These are phyloP conservation scores for Hymenoscyphus fraxineus DNA, from an alignment of 2,329 filamentous ascomycete genomes.

Conservation along the genomic window DNA sequence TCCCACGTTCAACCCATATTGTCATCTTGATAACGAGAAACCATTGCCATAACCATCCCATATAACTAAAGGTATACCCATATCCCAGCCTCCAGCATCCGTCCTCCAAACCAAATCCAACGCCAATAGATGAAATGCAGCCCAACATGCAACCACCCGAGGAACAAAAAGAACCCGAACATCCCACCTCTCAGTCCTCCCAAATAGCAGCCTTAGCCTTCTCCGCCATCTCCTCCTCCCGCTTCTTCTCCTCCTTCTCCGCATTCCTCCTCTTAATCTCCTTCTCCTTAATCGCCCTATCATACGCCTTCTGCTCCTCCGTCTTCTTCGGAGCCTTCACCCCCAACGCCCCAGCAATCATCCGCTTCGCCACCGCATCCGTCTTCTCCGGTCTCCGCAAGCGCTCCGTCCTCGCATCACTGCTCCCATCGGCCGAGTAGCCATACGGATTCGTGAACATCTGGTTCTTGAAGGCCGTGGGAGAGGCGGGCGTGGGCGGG, in stretches of 20 bases:
- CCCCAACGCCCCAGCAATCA: constrained; percentile 87
- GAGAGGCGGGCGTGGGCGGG: constrained; percentile 64
- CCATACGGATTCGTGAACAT: constrained; percentile 27
- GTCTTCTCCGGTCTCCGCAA: constrained; percentile 75
- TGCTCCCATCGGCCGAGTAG: constrained; percentile 16
- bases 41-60: neutral
- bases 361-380: constrained; percentile 79
- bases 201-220: constrained; percentile 81
- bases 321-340: constrained; percentile 76
- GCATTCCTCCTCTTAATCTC: constrained; percentile 73
- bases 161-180: neutral
- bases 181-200: constrained; percentile 55
- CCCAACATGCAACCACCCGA: too few relatives aligned
- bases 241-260: constrained; percentile 61
- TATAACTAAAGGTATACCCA: neutral
- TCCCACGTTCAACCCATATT: neutral
- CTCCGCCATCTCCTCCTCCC: constrained; percentile 61
- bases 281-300: constrained; percentile 75
- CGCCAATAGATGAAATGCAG: constrained; percentile 6
- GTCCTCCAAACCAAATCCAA: neutral
- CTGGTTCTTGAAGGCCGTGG: constrained; percentile 30
- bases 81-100: neutral
- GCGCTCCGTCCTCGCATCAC: constrained; percentile 21
- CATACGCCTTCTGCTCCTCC: constrained; percentile 85
- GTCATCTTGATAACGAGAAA: neutral